phyloP scores from a whole-genome alignment of 2,329 filamentous ascomycete species.

The Aspergillus fumigatiaffinis region DNA sequence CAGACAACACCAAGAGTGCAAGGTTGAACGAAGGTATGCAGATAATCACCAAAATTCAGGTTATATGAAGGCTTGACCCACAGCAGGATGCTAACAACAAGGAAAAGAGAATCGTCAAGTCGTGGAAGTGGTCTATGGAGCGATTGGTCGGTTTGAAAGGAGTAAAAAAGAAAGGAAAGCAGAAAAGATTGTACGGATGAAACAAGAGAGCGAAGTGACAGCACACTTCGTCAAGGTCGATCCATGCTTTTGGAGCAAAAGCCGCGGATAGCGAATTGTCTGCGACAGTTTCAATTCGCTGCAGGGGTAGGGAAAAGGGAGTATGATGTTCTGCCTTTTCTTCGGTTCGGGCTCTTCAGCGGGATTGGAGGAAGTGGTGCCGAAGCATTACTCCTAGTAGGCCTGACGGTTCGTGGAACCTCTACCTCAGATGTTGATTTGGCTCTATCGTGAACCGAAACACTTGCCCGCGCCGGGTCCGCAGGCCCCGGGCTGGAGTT shows the following conservation, averaged over 20 bases:
- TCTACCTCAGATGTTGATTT: constrained; percentile 36
- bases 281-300: constrained; percentile 8
- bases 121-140: constrained; percentile 19
- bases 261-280: not conserved
- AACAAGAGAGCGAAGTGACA: not conserved
- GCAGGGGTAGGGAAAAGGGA: constrained; percentile 27
- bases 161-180: constrained; percentile 8
- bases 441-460: constrained; percentile 31
- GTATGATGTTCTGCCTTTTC: constrained; percentile 42
- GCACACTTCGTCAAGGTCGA: not conserved
- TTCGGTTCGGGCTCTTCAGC: constrained; percentile 25
- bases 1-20: constrained; percentile 2
- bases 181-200: constrained; percentile 11
- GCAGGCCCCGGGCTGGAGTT: constrained; percentile 25
- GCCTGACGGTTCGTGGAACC: constrained; percentile 10
- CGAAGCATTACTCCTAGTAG: constrained; percentile 16
- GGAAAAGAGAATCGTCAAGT: constrained; percentile 23
- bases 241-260: not conserved
- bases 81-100: constrained; percentile 11
- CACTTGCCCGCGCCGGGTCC: constrained; percentile 19
- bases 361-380: constrained; percentile 20
- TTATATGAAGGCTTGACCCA: constrained; percentile 5
- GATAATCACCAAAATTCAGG: constrained; percentile 3
- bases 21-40: not conserved
- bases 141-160: constrained; percentile 4